Base-by-base conservation (phyloP, 2,329 filamentous ascomycete species). In the Fusarium anguioides region DNA sequence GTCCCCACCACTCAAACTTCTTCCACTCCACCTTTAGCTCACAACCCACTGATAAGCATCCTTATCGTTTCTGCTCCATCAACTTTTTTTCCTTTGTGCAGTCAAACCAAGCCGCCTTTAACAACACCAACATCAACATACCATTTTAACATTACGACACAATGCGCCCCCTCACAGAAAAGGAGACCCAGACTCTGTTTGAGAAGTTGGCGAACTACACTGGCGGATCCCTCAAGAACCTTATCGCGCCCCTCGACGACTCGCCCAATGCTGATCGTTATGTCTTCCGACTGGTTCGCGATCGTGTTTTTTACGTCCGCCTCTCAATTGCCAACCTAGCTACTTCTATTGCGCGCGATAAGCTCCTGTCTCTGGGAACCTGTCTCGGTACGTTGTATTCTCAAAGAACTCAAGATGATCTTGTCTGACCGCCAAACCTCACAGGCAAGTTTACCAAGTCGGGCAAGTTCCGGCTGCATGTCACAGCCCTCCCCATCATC, bases 131-230 rank as follows among this genome's bases (percentile, higher is more conserved):
- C 21, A 35, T 23, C 45, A 45, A 44, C 24, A 59, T 51, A 64
- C 59, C 45, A 66, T 35, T 36, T 56, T 51, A 64, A 60, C 45
- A 66, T 35, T 36, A 57, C 50, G 47, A 53, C 72, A 87, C 73
- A 44, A 96, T 97, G 93, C 88, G 93, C 55, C 87, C 91, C 50
- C 87, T 97, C 70, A 96, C 93, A 56, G 93, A 93, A 78, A 80
- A 83, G 75, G 91, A 94, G 81, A 92, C 90, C 59, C 88, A 92
- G 78, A 92, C 91, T 3, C 88, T 97, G 73, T 96, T 97, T 80
- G 87, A 90, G 72, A 97, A 98, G 83, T 88, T 99, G 37, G 96
- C 96, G 59, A 92, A 94, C 79, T 99, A 98, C 83, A 96, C 92
- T 23, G 94, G 94, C 70, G 88, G 87, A 73, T 94, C 92, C 18